Evolutionary conservation across 2,329 filamentous ascomycete genomes (phyloP).

Genomic region (Furcasterigmium furcatum): DNA sequence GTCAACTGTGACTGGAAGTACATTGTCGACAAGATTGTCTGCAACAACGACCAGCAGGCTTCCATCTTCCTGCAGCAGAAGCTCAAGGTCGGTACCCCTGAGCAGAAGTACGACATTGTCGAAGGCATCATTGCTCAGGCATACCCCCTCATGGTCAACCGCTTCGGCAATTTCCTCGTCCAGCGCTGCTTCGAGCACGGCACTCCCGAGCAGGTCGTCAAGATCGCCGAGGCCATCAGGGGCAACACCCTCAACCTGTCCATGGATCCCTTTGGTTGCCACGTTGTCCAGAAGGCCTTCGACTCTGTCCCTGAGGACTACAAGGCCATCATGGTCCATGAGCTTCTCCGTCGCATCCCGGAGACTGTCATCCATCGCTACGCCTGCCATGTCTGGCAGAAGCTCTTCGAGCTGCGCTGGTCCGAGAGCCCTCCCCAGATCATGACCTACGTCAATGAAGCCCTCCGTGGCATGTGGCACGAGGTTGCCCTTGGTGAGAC

Average conservation of each 20-base stretch:
- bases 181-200: constrained; percentile 99
- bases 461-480: constrained; percentile 95
- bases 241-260: constrained; percentile 92
- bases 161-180: constrained; percentile 97
- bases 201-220: constrained; percentile 87
- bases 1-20: constrained; percentile 99
- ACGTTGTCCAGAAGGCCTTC: constrained; percentile 98
- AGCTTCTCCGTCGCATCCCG: constrained; percentile 88
- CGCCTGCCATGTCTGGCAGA: constrained; percentile 99
- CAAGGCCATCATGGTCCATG: constrained; percentile 98
- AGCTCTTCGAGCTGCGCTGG: constrained; percentile 97
- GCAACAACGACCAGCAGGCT: constrained; percentile 98
- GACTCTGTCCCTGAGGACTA: constrained; percentile 97
- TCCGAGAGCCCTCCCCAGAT: constrained; percentile 92
- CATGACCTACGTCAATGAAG: constrained; percentile 97
- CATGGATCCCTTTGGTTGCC: constrained; percentile 98
- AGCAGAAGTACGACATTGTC: constrained; percentile 97
- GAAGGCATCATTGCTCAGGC: constrained; percentile 94
- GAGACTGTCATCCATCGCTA: constrained; percentile 99
- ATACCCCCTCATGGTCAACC: constrained; percentile 95
- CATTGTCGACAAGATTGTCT: constrained; percentile 98
- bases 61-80: constrained; percentile 99
- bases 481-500: constrained; percentile 97
- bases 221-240: constrained; percentile 90
- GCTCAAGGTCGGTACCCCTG: constrained; percentile 89